Conservation (phyloP, 1,139 yeast species). For the Scheffersomyces stambukii region DNA sequence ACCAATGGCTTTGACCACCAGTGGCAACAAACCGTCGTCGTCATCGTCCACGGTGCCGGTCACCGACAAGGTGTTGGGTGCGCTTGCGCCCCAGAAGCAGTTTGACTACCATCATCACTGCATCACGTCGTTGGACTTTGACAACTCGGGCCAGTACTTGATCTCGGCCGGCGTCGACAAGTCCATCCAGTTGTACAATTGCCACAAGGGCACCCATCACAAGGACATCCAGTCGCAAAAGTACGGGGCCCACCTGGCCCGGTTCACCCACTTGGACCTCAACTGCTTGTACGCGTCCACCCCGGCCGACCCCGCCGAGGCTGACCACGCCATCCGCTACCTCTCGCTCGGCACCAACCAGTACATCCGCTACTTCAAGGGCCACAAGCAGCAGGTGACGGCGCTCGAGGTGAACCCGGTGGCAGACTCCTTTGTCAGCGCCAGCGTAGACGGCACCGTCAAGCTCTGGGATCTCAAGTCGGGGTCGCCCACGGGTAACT, state of each 20-base stretch:
- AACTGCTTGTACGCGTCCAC: conserved; percentile 85
- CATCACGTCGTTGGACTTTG: conserved; percentile 80
- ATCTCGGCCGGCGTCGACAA: conserved; percentile 81
- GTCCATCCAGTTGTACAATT: conserved; percentile 79
- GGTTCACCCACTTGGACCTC: conserved; percentile 73
- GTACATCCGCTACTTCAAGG: conserved; percentile 79
- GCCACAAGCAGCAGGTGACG: conserved; percentile 75
- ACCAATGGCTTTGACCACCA: background rate
- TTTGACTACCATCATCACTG: conserved; percentile 55
- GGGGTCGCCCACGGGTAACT: conserved; percentile 56
- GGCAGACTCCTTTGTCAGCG: conserved; percentile 61
- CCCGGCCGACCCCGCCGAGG: conserved; percentile 32
- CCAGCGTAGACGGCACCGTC: conserved; percentile 75
- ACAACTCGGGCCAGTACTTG: conserved; percentile 77
- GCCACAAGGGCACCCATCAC: conserved; percentile 60
- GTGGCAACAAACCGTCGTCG: background rate
- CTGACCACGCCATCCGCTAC: conserved; percentile 69
- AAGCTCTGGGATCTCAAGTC: conserved; percentile 83
- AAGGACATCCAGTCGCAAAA: conserved; percentile 78
- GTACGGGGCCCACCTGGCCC: conserved; percentile 86
- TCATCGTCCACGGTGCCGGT: conserved; percentile 22
- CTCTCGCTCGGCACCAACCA: conserved; percentile 74
- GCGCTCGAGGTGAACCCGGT: conserved; percentile 73
- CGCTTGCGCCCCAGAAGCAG: conserved; percentile 55
- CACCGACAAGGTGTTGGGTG: conserved; percentile 37